Base-by-base conservation (phyloP, 768 basidiomycete species). In the Russula lepida region DNA sequence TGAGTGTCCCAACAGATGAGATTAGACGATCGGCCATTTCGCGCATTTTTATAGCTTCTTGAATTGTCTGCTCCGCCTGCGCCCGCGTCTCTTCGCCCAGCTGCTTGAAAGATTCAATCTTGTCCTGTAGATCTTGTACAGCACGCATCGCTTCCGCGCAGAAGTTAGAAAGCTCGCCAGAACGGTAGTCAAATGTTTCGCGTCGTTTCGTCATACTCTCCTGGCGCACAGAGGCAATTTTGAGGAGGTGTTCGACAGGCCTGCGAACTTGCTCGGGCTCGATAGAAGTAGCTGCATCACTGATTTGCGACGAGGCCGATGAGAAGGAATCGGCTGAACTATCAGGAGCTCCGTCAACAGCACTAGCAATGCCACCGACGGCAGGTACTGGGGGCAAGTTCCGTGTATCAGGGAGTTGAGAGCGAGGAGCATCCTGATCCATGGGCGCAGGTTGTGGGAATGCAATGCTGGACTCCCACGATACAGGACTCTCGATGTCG, bases 31-130 rank as follows among this genome's bases (percentile, higher is more conserved):
- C 62, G 7, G 57, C 52, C 44, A 58, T n/a, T 6, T 54, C 56
- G 44, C 52, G 56, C n/a, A 39, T 54, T 35, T 58, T 63, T 25
- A 33, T 58, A 21, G 46, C 62, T 39, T 63, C 62, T n/a, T 54
- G 37, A 13, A 54, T 21, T 25, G 53, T 48, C 33, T 49, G 56
- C 6, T 58, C 62, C 0, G 62, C 62, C 21, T 63, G 62, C 15
- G 32, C 12, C 44, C 52, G 62, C 30, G 30, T 33, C n/a, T 54
- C 46, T 13, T 63, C 52, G 2, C 56, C 62, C 13, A 41, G 23
- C 37, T 33, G 51, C 47, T 54, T 63, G 19, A 63, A 28, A 1
- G 19, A 17, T 23, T 58, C 56, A 2, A 32, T 28, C 13, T 49
- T 52, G 30, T 54, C 52, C 3, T 54, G 62, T 23, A 63, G n/a